Base-by-base conservation (phyloP, 2,329 filamentous ascomycete species). In the Xylaria sp. region DNA sequence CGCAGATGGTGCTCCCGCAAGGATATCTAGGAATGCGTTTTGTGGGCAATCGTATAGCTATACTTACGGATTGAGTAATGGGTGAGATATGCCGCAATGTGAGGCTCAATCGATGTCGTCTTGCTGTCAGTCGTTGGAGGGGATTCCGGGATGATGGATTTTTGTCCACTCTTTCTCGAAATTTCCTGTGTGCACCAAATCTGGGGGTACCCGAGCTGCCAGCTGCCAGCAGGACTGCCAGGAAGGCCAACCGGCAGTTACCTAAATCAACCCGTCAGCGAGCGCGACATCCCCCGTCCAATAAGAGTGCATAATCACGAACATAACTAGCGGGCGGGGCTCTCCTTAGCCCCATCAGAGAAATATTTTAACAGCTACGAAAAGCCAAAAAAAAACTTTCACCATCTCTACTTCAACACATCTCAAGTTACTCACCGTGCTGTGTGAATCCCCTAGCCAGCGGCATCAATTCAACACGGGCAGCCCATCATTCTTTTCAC, bases 161-260 rank as follows among this genome's bases (percentile, higher is more conserved):
- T 71, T 72, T 72, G 70, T 72, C 68, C 68, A 48, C 68, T 68
- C 70, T 70, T 70, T 69, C 55, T 66, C 63, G 64, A 70, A 72
- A 72, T 61, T 70, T 72, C 70, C 60, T 72, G 70, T 72, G 70
- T 72, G 70, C 70, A 72, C 65, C 68, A 65, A 70, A 69, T 65
- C 65, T 64, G 56, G 63, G 21, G 45, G 48, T 57, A 42, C 42
- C 42, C 42, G 42, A 47, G 14, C 42, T 17, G 21, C 53, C 62
- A 67, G 65, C 65, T 32, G 68, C 34, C 57, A 70, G 65, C 68
- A 65, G 65, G 68, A 59, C 51, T 51, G 67, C 30, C 63, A 71
- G 24, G 24, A 36, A 36, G 34, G 67, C 66, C 66, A 68, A 4
- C 54, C 32, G 3, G 19, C 21, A 50, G 2, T 6, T n/a, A n/a